Conservation (phyloP, 257 asterid species). For the Anisodus tanguticus region DNA sequence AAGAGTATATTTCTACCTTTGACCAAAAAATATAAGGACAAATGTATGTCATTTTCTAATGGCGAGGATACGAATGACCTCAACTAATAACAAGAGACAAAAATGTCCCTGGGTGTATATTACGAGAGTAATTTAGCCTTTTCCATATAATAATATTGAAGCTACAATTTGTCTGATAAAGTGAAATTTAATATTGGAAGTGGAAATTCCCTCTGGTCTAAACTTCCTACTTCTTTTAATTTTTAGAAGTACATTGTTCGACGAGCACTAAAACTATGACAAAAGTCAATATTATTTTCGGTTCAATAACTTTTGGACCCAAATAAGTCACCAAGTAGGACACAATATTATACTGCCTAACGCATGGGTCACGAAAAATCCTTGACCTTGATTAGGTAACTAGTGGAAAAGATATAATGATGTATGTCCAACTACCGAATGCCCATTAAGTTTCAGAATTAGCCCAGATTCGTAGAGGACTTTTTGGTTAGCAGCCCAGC, state of each 20-base stretch:
- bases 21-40: too few relatives aligned
- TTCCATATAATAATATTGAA: too few relatives aligned
- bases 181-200: too few relatives aligned
- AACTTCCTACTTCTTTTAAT: too few relatives aligned
- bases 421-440: not conserved
- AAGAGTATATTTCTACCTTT: too few relatives aligned
- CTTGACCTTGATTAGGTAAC: not conserved
- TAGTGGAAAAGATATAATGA: not conserved
- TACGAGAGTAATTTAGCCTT: too few relatives aligned
- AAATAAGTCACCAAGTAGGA: conserved; percentile 10
- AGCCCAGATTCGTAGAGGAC: not conserved
- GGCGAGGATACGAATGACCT: too few relatives aligned
- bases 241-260: not conserved
- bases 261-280: not conserved
- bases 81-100: too few relatives aligned
- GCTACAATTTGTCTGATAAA: too few relatives aligned
- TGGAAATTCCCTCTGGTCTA: too few relatives aligned
- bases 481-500: not conserved
- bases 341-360: conserved; percentile 7
- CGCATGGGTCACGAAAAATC: not conserved
- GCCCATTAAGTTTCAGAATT: not conserved
- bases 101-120: too few relatives aligned
- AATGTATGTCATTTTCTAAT: too few relatives aligned
- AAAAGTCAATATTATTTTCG: not conserved
- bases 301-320: not conserved